Base-by-base conservation (phyloP, 306 rosid genomes). In the Parietaria judaica region DNA sequence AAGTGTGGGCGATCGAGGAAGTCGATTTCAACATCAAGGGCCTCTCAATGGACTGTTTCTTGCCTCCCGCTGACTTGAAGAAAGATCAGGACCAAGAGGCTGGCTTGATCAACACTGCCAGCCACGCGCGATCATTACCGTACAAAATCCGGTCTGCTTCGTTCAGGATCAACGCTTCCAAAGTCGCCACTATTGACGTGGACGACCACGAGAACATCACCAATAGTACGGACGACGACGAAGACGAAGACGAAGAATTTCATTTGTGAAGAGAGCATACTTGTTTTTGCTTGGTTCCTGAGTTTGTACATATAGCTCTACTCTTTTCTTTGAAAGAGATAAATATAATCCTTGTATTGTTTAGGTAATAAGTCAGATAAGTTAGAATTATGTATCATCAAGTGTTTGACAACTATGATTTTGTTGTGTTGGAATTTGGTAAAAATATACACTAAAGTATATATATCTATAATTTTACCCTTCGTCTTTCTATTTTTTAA, bases 21-120 rank as follows among this genome's bases (percentile, higher is more conserved):
- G 95, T 91, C 0, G 97, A 87, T 48, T 91, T 91, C 56, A 87
- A 91, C 70, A 66, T 91, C 3, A 78, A 78, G 71, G 97, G 97
- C 0, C 76, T 91, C 71, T 81, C 95, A 51, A 64, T 76, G 63
- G 97, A 91, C 51, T 91, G 95, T 38, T 91, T 91, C 54, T 68
- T 91, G 64, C 89, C 97, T 23, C 97, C 96, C 13, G 77, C 87
- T 61, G 97, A 91, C 62, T 58, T 91, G 67, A 83, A 80, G 78
- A 78, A 66, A 50, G 96, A 83, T 35, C 80, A 68, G 31, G 80
- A 56, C 36, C 37, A 60, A 38, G 54, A 74, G 9, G 46, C 54
- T 63, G 74, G 64, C 3, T 4, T 65, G 12, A 41, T 69, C 9
- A 72, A 13, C 37, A 51, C 4, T 49, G 50, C 35, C 44, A 43